phyloP scores from a whole-genome alignment of 2,329 filamentous ascomycete genomes.

The Fusarium verrucosum region DNA sequence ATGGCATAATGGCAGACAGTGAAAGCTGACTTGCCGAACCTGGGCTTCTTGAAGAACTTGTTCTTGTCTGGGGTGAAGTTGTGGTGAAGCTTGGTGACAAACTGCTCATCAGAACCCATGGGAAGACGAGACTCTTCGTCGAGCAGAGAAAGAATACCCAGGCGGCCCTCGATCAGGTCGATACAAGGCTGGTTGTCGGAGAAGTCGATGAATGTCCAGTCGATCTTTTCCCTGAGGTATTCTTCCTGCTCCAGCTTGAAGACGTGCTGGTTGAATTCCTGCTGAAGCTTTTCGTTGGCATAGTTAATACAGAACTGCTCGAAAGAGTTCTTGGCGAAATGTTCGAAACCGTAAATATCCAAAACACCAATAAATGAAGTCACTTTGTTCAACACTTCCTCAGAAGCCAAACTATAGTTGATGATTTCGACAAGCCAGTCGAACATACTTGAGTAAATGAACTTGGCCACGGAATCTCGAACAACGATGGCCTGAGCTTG shows the following conservation, averaged over 20 bases:
- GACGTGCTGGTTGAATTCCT: constrained; percentile 99
- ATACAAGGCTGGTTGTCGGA: constrained; percentile 99
- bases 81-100: constrained; percentile 94
- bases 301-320: constrained; percentile 99
- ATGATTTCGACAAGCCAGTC: constrained; percentile 99
- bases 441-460: constrained; percentile 97
- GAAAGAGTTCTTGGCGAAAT: constrained; percentile 99
- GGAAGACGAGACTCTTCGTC: constrained; percentile 97
- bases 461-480: constrained; percentile 96
- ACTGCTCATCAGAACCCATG: constrained; percentile 97
- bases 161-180: constrained; percentile 95
- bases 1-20: constrained; percentile 98
- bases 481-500: constrained; percentile 95
- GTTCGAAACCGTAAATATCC: constrained; percentile 99
- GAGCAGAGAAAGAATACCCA: constrained; percentile 89
- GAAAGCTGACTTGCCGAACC: constrained; percentile 96
- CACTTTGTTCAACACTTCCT: constrained; percentile 84
- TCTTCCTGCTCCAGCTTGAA: constrained; percentile 99
- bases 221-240: constrained; percentile 93
- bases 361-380: constrained; percentile 95
- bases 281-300: constrained; percentile 98
- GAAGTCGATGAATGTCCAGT: constrained; percentile 99
- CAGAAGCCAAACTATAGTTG: constrained; percentile 88
- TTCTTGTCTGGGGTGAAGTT: constrained; percentile 92
- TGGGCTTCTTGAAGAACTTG: constrained; percentile 97